Base-by-base conservation (phyloP, 805 yeast species). In the Barnettozyma californica region DNA sequence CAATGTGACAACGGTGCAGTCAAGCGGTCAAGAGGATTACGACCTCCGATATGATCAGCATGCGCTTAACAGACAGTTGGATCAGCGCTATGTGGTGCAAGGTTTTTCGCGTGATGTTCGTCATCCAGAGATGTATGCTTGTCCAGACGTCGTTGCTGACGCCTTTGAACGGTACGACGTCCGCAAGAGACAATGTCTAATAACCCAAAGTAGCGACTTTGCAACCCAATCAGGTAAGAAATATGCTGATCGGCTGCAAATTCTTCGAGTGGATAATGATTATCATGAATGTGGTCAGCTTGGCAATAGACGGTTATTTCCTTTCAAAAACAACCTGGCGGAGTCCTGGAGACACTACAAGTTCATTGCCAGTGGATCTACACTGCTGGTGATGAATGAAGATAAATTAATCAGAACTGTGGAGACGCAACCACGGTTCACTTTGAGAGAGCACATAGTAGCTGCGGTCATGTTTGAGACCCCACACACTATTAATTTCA, bases 401-500 rank as follows among this genome's bases (percentile, higher is more conserved):
- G 57, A 48, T 6, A 36, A 33, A 7, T 14, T 48, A 0, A 13
- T 43, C 2, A 16, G 20, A 9, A 18, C 41, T 10, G 21, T 51
- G 6, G 53, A 50, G 11, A 53, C 57, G 9, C 45, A 43, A 20
- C 60, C 63, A 11, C 8, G 41, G 1, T 26, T 53, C n/a, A 59
- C 62, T 4, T 25, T 49, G 9, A 21, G 44, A 1, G 54, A 64
- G 1, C 80, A 77, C 54, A 51, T 75, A 31, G 56, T 62, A 8
- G 63, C 68, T 9, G 71, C 80, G 7, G 77, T 81, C 1, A 75
- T 77, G 76, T 78, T 81, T 0, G 67, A 67, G 44, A 70, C 66
- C 43, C 84, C 85, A 1, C 84, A 79, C 58, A 70, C 81, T 0
- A 70, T 83, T 20, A 84, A 84, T 53, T 75, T 60, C 53, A 44